phyloP scores from a whole-genome alignment of 176 grass and related monocot species.

The Aechmea fasciata region DNA sequence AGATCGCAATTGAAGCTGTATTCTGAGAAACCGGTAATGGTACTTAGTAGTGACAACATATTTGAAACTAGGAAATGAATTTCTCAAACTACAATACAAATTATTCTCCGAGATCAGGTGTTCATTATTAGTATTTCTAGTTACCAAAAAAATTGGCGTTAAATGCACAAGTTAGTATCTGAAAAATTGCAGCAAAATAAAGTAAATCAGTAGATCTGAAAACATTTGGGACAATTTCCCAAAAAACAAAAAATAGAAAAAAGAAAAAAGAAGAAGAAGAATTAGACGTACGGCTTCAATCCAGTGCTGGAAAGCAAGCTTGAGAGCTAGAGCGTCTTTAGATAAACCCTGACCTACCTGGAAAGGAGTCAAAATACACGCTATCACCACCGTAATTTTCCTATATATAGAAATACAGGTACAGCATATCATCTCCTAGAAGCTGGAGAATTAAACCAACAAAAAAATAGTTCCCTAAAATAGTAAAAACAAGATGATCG shows the following conservation, averaged over 20 bases:
- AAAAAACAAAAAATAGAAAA: background rate
- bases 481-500: background rate
- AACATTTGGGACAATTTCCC: background rate
- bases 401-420: background rate
- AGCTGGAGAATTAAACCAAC: background rate
- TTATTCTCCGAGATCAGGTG: too few relatives aligned
- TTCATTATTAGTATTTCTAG: too few relatives aligned
- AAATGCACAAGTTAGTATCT: too few relatives aligned
- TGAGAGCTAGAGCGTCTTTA: conserved; percentile 53
- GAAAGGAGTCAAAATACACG: background rate
- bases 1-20: background rate
- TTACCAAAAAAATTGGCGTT: too few relatives aligned
- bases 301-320: conserved; percentile 95
- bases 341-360: conserved; percentile 85
- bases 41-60: too few relatives aligned
- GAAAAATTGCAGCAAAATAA: too few relatives aligned
- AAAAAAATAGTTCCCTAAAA: background rate
- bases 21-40: background rate
- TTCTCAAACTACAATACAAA: too few relatives aligned
- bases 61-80: too few relatives aligned
- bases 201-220: background rate
- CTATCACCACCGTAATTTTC: background rate
- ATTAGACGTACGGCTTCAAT: conserved; percentile 80
- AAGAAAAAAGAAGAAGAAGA: background rate
- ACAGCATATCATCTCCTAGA: background rate